phyloP scores from a whole-genome alignment of 352 stramenopile genomes.

The Phytophthora crassamura region DNA sequence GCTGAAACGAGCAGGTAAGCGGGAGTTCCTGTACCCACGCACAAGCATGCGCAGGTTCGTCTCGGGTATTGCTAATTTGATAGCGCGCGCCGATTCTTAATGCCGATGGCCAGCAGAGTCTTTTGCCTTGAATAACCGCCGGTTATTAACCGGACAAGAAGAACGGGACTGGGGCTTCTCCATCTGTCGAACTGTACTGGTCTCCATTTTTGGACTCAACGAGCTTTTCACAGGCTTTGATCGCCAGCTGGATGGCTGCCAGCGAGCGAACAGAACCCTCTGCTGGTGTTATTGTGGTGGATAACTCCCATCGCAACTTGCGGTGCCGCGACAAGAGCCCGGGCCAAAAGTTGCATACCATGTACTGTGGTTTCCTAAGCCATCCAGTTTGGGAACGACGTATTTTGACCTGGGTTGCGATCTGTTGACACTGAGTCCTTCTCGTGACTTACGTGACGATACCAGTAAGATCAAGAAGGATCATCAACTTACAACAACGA shows the following conservation, averaged over 20 bases:
- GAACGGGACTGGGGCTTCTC: conserved; percentile 15
- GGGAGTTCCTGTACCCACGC: conserved; percentile 20
- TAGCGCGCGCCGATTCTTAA: conserved; percentile 11
- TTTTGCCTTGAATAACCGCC: conserved; percentile 3
- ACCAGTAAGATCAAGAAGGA: too few relatives aligned
- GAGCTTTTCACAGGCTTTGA: conserved; percentile 9
- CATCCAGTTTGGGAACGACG: conserved; percentile 11
- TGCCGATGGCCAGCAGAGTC: conserved; percentile 17
- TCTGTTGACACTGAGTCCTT: too few relatives aligned
- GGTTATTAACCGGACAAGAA: too few relatives aligned
- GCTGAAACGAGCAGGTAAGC: conserved; percentile 11
- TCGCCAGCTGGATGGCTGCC: conserved; percentile 20
- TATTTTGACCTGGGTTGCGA: neutral
- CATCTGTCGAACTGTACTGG: conserved; percentile 33
- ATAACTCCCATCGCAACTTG: neutral
- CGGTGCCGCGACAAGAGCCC: too few relatives aligned
- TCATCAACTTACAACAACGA: too few relatives aligned
- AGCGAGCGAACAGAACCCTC: conserved; percentile 14
- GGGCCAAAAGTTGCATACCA: neutral
- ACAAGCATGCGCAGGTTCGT: conserved; percentile 29
- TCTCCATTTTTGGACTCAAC: conserved; percentile 22
- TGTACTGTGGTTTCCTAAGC: neutral
- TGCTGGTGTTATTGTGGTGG: neutral
- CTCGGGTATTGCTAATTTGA: conserved; percentile 3
- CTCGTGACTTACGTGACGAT: too few relatives aligned